These are phyloP conservation scores for Trematosphaeria pertusa DNA, from an alignment of 2,329 filamentous ascomycete genomes.

Conservation along the genomic window DNA sequence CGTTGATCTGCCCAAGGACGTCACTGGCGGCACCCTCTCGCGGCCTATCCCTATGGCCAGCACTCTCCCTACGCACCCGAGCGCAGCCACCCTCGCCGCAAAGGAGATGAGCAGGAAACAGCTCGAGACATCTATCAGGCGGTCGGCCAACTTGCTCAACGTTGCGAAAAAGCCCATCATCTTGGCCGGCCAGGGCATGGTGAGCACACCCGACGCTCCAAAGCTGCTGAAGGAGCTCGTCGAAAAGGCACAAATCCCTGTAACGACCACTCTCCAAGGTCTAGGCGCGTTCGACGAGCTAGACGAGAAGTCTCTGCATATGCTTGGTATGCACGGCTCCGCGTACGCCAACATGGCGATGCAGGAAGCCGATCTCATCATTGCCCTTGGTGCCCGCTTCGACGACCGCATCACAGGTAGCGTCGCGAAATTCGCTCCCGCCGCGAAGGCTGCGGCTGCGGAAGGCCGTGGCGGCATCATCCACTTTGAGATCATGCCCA, in stretches of 20 bases:
- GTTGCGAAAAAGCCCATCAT: conserved; percentile 92
- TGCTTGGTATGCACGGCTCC: conserved; percentile 98
- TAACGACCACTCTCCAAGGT: conserved; percentile 94
- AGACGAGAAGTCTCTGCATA: conserved; percentile 92
- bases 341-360: conserved; percentile 98
- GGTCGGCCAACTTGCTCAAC: conserved; percentile 84
- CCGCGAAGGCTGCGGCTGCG: conserved; percentile 81
- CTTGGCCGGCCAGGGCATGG: conserved; percentile 90
- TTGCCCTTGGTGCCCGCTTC: conserved; percentile 91
- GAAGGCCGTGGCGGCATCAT: conserved; percentile 92
- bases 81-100: conserved; percentile 83
- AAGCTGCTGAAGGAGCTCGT: conserved; percentile 82
- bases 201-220: conserved; percentile 79
- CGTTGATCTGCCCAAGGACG: conserved; percentile 95
- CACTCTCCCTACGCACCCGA: conserved; percentile 78
- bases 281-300: conserved; percentile 92
- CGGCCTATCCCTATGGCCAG: conserved; percentile 82
- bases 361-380: conserved; percentile 94
- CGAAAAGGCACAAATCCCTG: conserved; percentile 89
- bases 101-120: conserved; percentile 75
- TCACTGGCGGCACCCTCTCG: conserved; percentile 83
- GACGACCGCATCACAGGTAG: conserved; percentile 91
- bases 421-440: conserved; percentile 86
- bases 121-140: conserved; percentile 74
- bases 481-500: conserved; percentile 98